Base-by-base conservation (phyloP, 2,329 filamentous ascomycete genomes). In the Emericellopsis cladophorae region DNA sequence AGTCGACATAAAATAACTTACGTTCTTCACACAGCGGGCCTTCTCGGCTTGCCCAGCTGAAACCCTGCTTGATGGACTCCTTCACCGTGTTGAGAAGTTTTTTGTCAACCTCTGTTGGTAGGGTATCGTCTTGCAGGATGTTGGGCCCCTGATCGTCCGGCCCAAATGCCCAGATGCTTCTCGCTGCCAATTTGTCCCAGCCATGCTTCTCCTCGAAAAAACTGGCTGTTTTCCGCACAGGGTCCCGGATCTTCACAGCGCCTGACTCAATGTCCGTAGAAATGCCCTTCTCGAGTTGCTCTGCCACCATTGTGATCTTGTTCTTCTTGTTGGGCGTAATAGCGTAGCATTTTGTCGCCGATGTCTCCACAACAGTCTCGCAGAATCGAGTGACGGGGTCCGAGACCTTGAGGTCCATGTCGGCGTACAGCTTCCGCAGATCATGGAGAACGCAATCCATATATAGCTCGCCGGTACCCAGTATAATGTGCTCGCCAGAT, bases 311-410 rank as follows among this genome's bases (percentile, higher is more conserved):
- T 31, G 92, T 96, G 53, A 98, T 84, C 61, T 94, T 95, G 68
- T 98, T 98, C 69, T 95, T 95, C 67, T 98, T 98, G 67, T 98
- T 98, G 2, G 92, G 92, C 3, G 92, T 96, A 51, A 95, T 79
- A 18, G 92, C 90, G 59, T 95, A 98, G 65, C 92, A 98, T 64
- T 95, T 95, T 44, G 94, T 95, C 16, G 89, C 89, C 15, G 88
- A 95, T 49, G 92, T 94, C 60, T 98, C 92, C 31, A 95, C 88
- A 22, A 95, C 90, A 1, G 92, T 98, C 65, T 98, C 92, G 62
- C 88, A 95, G 70, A 98, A 98, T 37, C 92, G 76, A 14, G 92
- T 96, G 35, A 98, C 90, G 1, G 92, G 92, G 57, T 98, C 92
- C 0, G 92, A 98, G 38, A 98, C 87, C 64, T 96, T 96, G 64